phyloP scores from a whole-genome alignment of 1,284 basidiomycete species.

The Papiliotrema fonsecae region DNA sequence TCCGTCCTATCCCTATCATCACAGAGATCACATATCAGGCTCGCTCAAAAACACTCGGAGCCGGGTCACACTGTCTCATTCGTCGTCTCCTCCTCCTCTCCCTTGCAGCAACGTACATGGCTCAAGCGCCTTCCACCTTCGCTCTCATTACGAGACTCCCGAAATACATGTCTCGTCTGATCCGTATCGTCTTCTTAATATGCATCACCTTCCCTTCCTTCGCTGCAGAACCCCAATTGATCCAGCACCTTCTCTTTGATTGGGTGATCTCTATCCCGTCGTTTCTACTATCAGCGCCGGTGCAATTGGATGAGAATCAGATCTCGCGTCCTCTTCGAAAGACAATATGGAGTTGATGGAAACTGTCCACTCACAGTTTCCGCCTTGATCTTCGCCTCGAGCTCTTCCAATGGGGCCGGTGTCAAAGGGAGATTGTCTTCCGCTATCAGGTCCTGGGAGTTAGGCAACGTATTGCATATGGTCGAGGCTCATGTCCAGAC shows the following conservation, averaged over 20 bases:
- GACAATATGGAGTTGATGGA: neutral
- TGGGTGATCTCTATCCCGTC: slow-evolving; percentile 36
- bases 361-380: slow-evolving; percentile 49
- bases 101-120: no score
- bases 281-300: slow-evolving; percentile 26
- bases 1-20: no score
- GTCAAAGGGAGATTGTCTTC: slow-evolving; percentile 81
- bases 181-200: no score
- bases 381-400: slow-evolving; percentile 67
- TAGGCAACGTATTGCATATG: neutral
- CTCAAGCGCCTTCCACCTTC: no score
- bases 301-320: no score
- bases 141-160: no score
- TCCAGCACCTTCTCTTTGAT: slow-evolving; percentile 42
- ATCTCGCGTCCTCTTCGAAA: neutral
- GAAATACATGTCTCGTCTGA: no score
- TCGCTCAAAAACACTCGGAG: neutral
- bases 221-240: slow-evolving; percentile 43
- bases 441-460: slow-evolving; percentile 74
- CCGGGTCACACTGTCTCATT: no score
- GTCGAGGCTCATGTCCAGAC: neutral
- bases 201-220: slow-evolving; percentile 48
- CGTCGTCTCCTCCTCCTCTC: neutral
- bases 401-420: slow-evolving; percentile 63
- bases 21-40: no score